Evolutionary conservation across 768 basidiomycete species (phyloP), one percentile per base, ranked within the genome.

Genomic region (Suillus spraguei): DNA sequence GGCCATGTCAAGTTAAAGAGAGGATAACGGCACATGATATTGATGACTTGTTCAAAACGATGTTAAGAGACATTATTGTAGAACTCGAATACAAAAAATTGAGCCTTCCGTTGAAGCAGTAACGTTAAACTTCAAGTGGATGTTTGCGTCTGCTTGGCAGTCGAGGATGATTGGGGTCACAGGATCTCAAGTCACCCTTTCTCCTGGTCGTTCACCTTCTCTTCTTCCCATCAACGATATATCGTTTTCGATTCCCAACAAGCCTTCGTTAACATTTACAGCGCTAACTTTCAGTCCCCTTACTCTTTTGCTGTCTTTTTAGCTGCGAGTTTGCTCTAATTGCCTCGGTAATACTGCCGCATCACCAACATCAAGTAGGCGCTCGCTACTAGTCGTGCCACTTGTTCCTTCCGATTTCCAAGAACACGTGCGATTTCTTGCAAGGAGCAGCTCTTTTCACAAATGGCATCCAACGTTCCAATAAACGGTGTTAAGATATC

Each of bases 401-500:
- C 35, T 49, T 22, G 62, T 22, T 47, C 60, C 42, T 64, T 22
- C 56, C 42, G 42, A 35, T 61, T 54, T 49, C 28, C n/a, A 59
- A 50, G 55, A 52, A 60, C 62, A 59, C 62, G 56, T 36, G 61
- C 59, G 50, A 32, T 54, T 61, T 56, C 38, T 33, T 14, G 28
- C 32, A 7, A 50, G 50, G 39, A 47, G 52, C 32, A 41, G 13
- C 39, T 55, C 41, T 59, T 54, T 60, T 46, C 67, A 60, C 77
- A 78, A 76, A 91, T 91, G 89, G 80, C 87, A 62, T 87, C 85
- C 63, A 87, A 90, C 79, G 88, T 83, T 71, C 91, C 91, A 76
- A 91, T 93, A 80, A 93, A 92, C 78, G 91, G 91, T 71, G 88
- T 92, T 79, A 92, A 91, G 83, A 85, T 92, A 72, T 91, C 90